Evolutionary conservation across 441 rosid genomes (phyloP), one percentile per base, ranked within the genome.

Genomic region (Gossypium laxum): DNA sequence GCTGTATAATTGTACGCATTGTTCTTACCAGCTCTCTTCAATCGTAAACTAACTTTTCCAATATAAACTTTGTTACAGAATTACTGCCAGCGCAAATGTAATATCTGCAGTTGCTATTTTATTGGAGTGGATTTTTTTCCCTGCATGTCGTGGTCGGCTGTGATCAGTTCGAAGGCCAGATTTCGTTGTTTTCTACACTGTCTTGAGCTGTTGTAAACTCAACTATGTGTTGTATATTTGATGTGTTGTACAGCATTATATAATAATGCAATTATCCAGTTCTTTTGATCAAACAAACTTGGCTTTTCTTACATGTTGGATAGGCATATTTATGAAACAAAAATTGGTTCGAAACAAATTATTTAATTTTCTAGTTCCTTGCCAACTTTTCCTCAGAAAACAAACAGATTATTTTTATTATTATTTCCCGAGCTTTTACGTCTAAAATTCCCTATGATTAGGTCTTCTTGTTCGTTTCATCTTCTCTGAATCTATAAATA

Each of bases 21-120:
- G 43, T 38, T 38, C 43, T 38, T 38, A 38, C 43, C 11, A n/a
- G 17, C 18, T 4, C 51, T 47, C 2, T 12, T 48, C 15, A 48
- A 48, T 21, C 26, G 41, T 17, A 57, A 4, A 48, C 38, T 15
- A 15, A 5, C 69, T 59, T 14, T 32, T 19, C 24, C 43, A 58
- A 24, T 73, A 21, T 6, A 32, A 58, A 26, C 45, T 71, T 79
- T 72, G 54, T 75, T 73, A 78, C 81, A 77, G 78, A 68, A 30
- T 11, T 67, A 56, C 19, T 50, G 60, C 18, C 8, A 14, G 72
- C 68, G 28, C 54, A 22, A 11, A 64, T 18, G 12, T 32, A 68
- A 24, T 11, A 3, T 22, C 19, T 45, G 69, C 56, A 2, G 34
- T 12, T n/a, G 56, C 38, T 63, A 28, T 15, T 32, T 5, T 41